Evolutionary conservation across 495 filamentous ascomycete genomes (phyloP).

Genomic region (Penicillium longicatenatum): DNA sequence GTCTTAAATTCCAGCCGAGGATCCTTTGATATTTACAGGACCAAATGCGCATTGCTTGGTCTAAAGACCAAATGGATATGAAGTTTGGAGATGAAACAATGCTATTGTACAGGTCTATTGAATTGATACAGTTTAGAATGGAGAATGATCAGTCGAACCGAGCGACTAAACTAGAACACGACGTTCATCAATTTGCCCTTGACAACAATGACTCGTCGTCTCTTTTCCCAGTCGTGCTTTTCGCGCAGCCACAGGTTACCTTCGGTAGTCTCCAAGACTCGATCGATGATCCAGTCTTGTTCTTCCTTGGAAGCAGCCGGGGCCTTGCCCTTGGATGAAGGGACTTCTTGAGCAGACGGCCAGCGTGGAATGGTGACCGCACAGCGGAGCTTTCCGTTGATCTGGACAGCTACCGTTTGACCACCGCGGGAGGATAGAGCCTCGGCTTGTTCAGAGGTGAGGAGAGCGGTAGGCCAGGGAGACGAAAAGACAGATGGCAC

Average conservation of each 20-base stretch:
- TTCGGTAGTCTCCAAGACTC: conserved; percentile 47
- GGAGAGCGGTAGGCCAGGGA: conserved; percentile 53
- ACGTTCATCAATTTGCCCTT: conserved; percentile 53
- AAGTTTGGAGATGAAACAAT: neutral
- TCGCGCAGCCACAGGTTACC: conserved; percentile 49
- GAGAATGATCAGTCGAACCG: neutral
- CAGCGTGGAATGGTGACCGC: conserved; percentile 57
- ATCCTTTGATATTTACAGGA: too few species aligned
- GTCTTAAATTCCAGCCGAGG: too few species aligned
- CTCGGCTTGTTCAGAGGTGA: conserved; percentile 48
- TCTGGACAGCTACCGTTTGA: conserved; percentile 64
- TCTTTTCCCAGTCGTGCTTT: conserved; percentile 50
- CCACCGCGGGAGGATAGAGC: conserved; percentile 43
- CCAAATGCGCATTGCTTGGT: too few species aligned
- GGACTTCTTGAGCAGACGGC: conserved; percentile 22
- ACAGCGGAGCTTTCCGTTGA: conserved; percentile 75
- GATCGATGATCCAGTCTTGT: conserved; percentile 59
- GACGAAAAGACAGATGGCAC: conserved; percentile 48
- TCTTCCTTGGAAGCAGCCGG: conserved; percentile 27
- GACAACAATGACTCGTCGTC: conserved; percentile 47
- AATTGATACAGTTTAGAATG: neutral
- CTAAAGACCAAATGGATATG: too few species aligned
- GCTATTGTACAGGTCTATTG: neutral
- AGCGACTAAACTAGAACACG: conserved; percentile 38
- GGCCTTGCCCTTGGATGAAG: conserved; percentile 18